Evolutionary conservation across 306 rosid species (phyloP), one percentile per base, ranked within the genome.

Genomic region (Prunus kanzakura): DNA sequence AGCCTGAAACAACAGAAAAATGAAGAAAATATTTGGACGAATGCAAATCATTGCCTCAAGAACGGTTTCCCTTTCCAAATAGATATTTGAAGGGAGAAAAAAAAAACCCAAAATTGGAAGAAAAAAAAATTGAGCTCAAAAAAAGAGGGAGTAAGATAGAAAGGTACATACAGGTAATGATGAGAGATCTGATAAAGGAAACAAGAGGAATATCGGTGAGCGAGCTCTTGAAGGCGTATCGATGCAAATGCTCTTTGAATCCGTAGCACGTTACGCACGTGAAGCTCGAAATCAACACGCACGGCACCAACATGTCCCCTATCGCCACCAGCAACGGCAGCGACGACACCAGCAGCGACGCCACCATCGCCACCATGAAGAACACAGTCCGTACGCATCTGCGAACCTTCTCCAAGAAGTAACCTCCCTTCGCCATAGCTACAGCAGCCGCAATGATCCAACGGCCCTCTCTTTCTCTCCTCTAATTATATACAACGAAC

Each of bases 161-260:
- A 46, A 67, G 77, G 46, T 20, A 54, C 89, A 46, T 87, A 93
- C 96, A 90, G 74, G 82, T 87, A 80, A 93, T 87, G 78, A 91
- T 72, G 83, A 93, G 70, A 68, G 97, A 93, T 88, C 98, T 88
- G 77, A 90, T 76, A 85, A 91, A 78, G 14, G 97, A 93, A 82
- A 93, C 97, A 23, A 93, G 81, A 82, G 98, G 98, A 82, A 93
- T 88, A 78, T 93, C 98, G 27, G 64, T 87, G 86, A 93, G 89
- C 38, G 98, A 93, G 86, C 93, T 91, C 82, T 87, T 91, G 91
- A 93, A 93, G 80, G 92, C 87, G 80, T 93, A 93, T 71, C 97
- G 96, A 64, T 12, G 86, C 85, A 88, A 78, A 87, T 88, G 96
- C 74, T 84, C 86, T 43, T 76, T 87, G 80, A 93, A 81, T 19